Conservation (phyloP, 345 rosid species). For the Salix brachista region DNA sequence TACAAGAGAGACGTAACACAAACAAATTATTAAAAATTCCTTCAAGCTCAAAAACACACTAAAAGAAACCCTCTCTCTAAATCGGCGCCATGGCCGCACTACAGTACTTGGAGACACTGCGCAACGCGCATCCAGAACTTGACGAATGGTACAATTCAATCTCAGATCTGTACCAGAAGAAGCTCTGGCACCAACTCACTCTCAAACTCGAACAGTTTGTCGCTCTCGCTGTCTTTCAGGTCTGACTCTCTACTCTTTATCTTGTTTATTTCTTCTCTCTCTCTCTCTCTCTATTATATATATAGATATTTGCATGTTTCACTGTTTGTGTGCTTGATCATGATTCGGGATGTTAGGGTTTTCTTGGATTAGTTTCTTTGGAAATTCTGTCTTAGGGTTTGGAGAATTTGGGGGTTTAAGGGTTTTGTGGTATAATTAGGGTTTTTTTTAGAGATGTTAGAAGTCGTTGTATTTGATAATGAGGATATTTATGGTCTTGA, state of each 20-base stretch:
- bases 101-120: constrained; percentile 67
- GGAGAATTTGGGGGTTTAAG: background rate
- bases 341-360: constrained; percentile 11
- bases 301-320: background rate
- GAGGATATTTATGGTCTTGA: background rate
- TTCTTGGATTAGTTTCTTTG: background rate
- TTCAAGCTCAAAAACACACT: background rate
- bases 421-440: background rate
- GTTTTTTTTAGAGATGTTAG: background rate
- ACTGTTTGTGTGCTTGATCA: background rate
- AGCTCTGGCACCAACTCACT: constrained; percentile 99
- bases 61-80: background rate
- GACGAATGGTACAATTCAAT: constrained; percentile 88
- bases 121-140: constrained; percentile 71
- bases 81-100: constrained; percentile 70
- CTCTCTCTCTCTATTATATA: too few relatives aligned
- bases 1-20: background rate
- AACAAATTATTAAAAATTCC: background rate
- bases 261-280: background rate
- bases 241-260: constrained; percentile 8
- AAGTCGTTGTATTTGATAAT: background rate
- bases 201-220: constrained; percentile 96
- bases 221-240: constrained; percentile 82
- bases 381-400: background rate
- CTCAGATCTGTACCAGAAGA: constrained; percentile 94